A percentile compares a stretch with the other conserved stretches of the same genome.
phyloP scores from a whole-genome alignment of 2,329 filamentous ascomycete genomes.

The Septoria linicola region DNA sequence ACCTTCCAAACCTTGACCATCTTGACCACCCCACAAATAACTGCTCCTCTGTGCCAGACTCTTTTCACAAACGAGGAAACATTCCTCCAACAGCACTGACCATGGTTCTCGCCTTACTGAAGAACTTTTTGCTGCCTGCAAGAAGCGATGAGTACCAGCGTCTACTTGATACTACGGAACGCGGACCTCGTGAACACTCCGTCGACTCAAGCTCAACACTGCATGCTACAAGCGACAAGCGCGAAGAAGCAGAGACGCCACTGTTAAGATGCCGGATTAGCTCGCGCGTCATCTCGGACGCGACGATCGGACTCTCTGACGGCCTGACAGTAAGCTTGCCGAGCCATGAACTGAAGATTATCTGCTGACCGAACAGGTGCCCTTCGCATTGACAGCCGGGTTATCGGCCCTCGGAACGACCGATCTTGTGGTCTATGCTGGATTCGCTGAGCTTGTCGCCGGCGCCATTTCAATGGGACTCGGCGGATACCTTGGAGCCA shows the following conservation, averaged over 20 bases:
- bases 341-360: not conserved
- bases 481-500: slow-evolving; percentile 48
- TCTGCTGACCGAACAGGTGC: slow-evolving; percentile 16
- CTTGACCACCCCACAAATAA: too few relatives aligned
- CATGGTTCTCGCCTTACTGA: slow-evolving; percentile 14
- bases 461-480: slow-evolving; percentile 46
- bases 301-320: slow-evolving; percentile 45
- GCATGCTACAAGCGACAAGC: slow-evolving; percentile 5
- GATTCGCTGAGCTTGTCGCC: slow-evolving; percentile 43
- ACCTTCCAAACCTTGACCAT: too few relatives aligned
- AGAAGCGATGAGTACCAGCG: slow-evolving; percentile 10
- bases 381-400: slow-evolving; percentile 46
- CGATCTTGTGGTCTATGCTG: slow-evolving; percentile 43
- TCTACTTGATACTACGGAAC: slow-evolving; percentile 13
- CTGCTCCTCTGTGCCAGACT: too few relatives aligned
- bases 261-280: slow-evolving; percentile 25
- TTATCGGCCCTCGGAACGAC: slow-evolving; percentile 43
- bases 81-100: not conserved
- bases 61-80: not conserved
- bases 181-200: slow-evolving; percentile 5
- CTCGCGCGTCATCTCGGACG: slow-evolving; percentile 47
- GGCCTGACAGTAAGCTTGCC: slow-evolving; percentile 42
- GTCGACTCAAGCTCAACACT: slow-evolving; percentile 8
- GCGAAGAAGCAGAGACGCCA: not conserved
- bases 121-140: slow-evolving; percentile 12